Evolutionary conservation across 805 yeast species (phyloP), one percentile per base, ranked within the genome.

Genomic region (Candida suzukii): DNA sequence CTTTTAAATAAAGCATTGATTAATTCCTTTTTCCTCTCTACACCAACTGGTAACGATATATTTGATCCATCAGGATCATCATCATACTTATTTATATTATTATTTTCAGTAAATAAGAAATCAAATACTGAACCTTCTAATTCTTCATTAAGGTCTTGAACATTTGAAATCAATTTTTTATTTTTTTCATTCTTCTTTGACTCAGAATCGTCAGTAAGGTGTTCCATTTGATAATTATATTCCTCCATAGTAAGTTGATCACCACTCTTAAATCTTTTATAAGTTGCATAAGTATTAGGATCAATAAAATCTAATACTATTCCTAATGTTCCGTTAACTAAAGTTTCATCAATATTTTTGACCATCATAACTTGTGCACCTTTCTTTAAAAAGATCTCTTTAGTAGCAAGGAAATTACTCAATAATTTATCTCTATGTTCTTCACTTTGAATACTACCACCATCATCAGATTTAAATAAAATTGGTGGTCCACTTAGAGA

Each of bases 281-380:
- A 71, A 39, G 69, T 63, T 46, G 61, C 43, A 46, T 70, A 75
- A 0, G 81, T 74, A 28, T 68, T 70, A 17, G 71, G 67, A 51
- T 74, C 78, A 26, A 74, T 60, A 37, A 62, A 62, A 19, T 57
- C 67, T 10, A 62, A 46, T 1, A 85, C 83, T 49, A 69, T 79
- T 0, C 95, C 95, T 26, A 84, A 61, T 0, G 88, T 78, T 0
- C 95, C 95, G 61, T 85, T 85, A 11, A 84, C 93, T 37, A 85
- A 64, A 0, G 78, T 70, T 24, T 75, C 81, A 54, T 83, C 91
- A 42, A 80, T 70, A 53, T 85, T 85, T 54, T 84, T 84, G 37
- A 84, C 70, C 70, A 84, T 76, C 91, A 85, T 84, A 1, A 85
- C 95, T 60, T 84, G 93, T 0, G 91, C 87, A 35, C 83, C 83